Evolutionary conservation across 805 yeast genomes (phyloP).

Genomic region (Saccharomyces eubayanus): DNA sequence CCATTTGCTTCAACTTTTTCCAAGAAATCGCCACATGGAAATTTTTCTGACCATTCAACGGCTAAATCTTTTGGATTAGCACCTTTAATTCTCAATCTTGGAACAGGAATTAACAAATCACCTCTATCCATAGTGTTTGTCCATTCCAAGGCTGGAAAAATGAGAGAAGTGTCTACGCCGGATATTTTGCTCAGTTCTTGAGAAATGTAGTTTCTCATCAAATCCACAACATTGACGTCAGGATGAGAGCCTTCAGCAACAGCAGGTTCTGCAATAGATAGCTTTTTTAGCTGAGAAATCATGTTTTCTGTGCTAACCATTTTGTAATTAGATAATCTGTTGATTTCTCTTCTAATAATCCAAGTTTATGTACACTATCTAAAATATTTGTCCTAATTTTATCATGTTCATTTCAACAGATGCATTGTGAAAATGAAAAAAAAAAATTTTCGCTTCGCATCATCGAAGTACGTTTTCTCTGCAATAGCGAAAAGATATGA

Average conservation of each 20-base stretch:
- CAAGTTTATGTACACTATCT: background rate
- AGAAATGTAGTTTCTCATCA: constrained; percentile 83
- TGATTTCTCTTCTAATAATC: background rate
- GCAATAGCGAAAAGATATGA: background rate
- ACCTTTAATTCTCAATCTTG: constrained; percentile 80
- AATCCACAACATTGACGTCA: constrained; percentile 70
- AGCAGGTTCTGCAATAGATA: constrained; percentile 37
- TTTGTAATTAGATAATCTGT: background rate
- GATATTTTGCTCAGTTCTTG: constrained; percentile 66
- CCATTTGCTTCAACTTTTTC: constrained; percentile 73
- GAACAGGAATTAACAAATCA: constrained; percentile 84
- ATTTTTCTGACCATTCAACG: constrained; percentile 63
- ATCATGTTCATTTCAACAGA: background rate
- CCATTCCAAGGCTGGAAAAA: constrained; percentile 82
- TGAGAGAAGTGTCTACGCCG: constrained; percentile 58
- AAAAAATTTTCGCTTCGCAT: background rate
- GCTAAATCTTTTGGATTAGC: constrained; percentile 67
- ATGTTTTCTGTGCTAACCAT: constrained; percentile 15
- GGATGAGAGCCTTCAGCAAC: constrained; percentile 58
- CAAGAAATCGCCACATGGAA: constrained; percentile 64
- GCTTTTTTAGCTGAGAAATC: constrained; percentile 27
- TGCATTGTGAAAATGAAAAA: background rate
- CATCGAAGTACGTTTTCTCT: background rate
- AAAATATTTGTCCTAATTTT: background rate
- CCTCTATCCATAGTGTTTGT: constrained; percentile 82